Conservation (phyloP, 164 flowering plant genomes). For the Saururus chinensis region DNA sequence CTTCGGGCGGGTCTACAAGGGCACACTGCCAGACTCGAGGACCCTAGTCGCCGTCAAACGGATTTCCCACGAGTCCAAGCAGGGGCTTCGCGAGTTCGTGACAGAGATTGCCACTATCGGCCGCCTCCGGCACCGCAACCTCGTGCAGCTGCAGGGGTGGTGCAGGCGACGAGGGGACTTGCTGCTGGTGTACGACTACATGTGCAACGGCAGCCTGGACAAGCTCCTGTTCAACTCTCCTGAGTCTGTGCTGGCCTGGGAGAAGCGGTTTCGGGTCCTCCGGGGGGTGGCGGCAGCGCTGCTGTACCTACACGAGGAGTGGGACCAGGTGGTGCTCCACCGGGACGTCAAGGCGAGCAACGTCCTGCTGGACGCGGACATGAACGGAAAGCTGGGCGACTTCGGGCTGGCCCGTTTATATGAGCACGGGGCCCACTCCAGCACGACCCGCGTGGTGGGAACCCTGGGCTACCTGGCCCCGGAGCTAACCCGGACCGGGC, state of each 20-base stretch:
- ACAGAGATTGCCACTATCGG: constrained; percentile 54
- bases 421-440: constrained; percentile 49
- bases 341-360: constrained; percentile 63
- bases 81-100: constrained; percentile 49
- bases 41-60: constrained; percentile 48
- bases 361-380: constrained; percentile 41
- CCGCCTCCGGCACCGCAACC: constrained; percentile 49
- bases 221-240: constrained; percentile 40
- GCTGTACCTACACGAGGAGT: constrained; percentile 57
- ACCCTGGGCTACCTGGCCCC: constrained; percentile 71
- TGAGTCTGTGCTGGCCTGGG: constrained; percentile 29
- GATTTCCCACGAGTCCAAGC: constrained; percentile 49
- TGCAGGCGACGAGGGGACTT: constrained; percentile 10
- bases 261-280: constrained; percentile 40
- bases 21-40: constrained; percentile 28
- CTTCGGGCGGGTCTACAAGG: constrained; percentile 52
- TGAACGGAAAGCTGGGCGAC: constrained; percentile 35
- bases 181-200: constrained; percentile 56
- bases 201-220: constrained; percentile 64
- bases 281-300: constrained; percentile 53
- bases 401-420: constrained; percentile 42
- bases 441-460: constrained; percentile 51
- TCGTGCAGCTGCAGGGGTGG: constrained; percentile 32
- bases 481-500: constrained; percentile 47
- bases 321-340: constrained; percentile 58